Percentiles rank a stretch among this genome's conserved stretches.
These are phyloP conservation scores for Limnanthes douglasii DNA, from an alignment of 345 rosid species.

Conservation along the genomic window DNA sequence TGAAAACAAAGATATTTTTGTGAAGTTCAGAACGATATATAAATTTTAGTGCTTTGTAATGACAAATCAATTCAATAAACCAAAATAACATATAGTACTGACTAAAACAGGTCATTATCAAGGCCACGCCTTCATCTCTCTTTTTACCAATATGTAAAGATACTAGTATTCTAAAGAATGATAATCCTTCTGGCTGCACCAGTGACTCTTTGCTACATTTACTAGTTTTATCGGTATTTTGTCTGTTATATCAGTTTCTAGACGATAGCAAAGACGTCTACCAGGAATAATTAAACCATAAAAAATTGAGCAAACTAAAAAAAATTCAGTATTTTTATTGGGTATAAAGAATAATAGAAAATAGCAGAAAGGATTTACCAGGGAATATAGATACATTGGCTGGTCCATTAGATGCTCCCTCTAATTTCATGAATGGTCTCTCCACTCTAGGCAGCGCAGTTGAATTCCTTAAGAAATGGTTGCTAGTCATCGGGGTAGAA, in stretches of 20 bases:
- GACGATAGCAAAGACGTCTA: no score
- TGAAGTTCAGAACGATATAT: neutral
- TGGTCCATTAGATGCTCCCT: conserved; percentile 33
- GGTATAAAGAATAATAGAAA: neutral
- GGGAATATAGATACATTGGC: conserved; percentile 17
- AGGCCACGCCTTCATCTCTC: no score
- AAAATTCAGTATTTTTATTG: neutral
- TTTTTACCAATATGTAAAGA: no score
- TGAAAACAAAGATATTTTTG: conserved; percentile 17
- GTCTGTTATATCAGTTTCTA: no score
- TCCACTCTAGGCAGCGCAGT: conserved; percentile 37
- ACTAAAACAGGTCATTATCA: neutral
- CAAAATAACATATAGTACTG: neutral
- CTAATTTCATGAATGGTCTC: conserved; percentile 25
- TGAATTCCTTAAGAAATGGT: conserved; percentile 28
- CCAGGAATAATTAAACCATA: conserved; percentile 1
- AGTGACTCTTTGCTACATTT: no score
- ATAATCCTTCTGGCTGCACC: no score
- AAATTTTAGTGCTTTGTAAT: neutral
- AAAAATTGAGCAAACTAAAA: conserved; percentile 6
- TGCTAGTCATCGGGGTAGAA: conserved; percentile 22
- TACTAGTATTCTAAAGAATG: no score
- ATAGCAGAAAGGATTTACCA: conserved; percentile 20
- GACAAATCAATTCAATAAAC: neutral
- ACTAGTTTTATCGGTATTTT: no score